A percentile compares a stretch with the other conserved stretches of the same genome.
Evolutionary conservation across 2,329 filamentous ascomycete genomes (phyloP).

Genomic region (Claviceps sp.): DNA sequence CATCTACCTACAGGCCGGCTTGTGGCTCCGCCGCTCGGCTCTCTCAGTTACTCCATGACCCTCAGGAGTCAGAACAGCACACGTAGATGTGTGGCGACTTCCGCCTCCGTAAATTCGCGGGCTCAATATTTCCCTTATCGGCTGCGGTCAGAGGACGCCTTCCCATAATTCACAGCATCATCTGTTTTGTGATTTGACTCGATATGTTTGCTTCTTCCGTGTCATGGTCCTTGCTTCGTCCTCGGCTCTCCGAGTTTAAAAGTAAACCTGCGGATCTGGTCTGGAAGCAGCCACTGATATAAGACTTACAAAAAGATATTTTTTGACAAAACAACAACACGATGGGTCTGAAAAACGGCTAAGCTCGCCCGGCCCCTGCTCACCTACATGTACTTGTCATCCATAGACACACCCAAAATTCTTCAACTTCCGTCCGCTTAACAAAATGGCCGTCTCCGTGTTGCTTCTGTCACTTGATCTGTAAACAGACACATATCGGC

Average conservation of each 20-base stretch:
- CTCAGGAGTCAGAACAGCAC: not conserved
- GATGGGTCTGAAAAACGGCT: too few species aligned
- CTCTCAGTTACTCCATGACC: not conserved
- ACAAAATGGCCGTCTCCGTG: too few species aligned
- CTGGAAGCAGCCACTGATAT: not conserved
- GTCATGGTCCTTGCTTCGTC: not conserved
- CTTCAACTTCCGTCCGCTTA: too few species aligned
- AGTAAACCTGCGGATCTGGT: not conserved
- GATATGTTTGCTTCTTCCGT: not conserved
- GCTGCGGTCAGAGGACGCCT: not conserved
- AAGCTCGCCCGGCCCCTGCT: too few species aligned
- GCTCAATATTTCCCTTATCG: not conserved
- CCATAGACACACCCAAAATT: too few species aligned
- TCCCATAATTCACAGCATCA: not conserved
- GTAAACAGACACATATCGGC: too few species aligned
- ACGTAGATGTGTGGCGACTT: slow-evolving; percentile 1
- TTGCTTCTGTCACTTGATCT: too few species aligned
- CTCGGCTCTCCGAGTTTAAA: not conserved
- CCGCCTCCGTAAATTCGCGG: not conserved
- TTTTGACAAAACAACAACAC: too few species aligned
- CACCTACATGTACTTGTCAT: too few species aligned
- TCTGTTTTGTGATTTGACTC: not conserved
- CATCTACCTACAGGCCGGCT: not conserved
- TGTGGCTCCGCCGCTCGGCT: slow-evolving; percentile 2
- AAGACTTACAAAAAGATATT: too few species aligned